Evolutionary conservation across 2,329 filamentous ascomycete species (phyloP), one percentile per base, ranked within the genome.

Genomic region (Aspergillus sp.): DNA sequence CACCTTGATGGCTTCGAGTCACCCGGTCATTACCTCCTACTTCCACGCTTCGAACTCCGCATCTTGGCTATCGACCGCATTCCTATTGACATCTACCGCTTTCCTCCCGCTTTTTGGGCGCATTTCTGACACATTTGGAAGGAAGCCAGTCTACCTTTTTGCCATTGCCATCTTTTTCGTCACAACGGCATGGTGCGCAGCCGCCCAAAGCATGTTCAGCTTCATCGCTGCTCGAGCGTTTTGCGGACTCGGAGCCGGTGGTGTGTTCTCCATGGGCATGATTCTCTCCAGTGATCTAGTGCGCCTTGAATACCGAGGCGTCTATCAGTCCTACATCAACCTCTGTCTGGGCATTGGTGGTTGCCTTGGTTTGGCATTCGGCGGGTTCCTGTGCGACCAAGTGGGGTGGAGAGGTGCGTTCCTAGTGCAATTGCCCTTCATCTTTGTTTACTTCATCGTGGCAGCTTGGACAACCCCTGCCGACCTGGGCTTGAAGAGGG

Each of bases 1-100:
- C 10, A 94, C 90, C 4, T 84, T 94, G 65, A 92, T 94, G 90
- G 90, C 90, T 4, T 91, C 89, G 2, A 89, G 85, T 45, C 91
- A 95, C 73, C 90, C 91, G 0, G 89, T 91, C 59, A 92, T 94
- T 63, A 92, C 90, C 0, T 92, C 89, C 0, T 87, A 93, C 73
- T 94, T 94, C 74, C 80, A 87, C 62, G 85, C 89, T 52, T 90
- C 90, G 32, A 92, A 94, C 73, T 87, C 87, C 50, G 91, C 91
- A 3, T 92, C 90, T 2, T 95, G 91, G 91, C 81, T 94, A 4
- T 92, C 90, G 1, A 94, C 91, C 0, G 86, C 89, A 0, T 94
- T 92, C 65, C 76, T 94, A 38, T 81, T 95, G 39, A 92, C 91
- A 0, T 90, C 87, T 4, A 92, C 90, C 1, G 86, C 88, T 23